Conservation (phyloP, 495 filamentous ascomycete species). For the Penicillium flavigenum region DNA sequence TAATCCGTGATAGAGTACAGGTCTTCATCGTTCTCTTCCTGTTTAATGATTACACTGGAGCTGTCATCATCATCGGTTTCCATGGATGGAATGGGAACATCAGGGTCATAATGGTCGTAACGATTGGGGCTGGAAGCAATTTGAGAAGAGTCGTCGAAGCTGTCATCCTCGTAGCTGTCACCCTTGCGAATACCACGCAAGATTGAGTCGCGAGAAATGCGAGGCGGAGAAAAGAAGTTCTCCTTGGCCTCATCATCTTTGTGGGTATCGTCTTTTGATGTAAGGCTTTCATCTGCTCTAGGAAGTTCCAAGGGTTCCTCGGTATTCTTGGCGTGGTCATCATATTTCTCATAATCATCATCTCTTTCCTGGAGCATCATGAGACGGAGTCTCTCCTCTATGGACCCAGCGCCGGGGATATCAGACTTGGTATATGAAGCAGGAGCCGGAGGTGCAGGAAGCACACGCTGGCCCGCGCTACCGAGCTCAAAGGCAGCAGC, state of each 20-base stretch:
- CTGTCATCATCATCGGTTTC: constrained; percentile 54
- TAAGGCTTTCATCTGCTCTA: background rate
- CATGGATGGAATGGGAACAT: constrained; percentile 77
- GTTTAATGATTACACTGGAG: constrained; percentile 66
- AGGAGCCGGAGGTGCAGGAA: constrained; percentile 64
- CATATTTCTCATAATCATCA: constrained; percentile 51
- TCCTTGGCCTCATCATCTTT: constrained; percentile 9
- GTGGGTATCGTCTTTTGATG: background rate
- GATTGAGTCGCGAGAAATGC: constrained; percentile 91
- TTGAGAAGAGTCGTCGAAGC: constrained; percentile 58
- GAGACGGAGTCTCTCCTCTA: constrained; percentile 77
- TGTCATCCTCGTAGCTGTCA: constrained; percentile 57
- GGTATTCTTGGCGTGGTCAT: constrained; percentile 3
- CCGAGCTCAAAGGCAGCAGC: constrained; percentile 65
- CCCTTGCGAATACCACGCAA: constrained; percentile 80
- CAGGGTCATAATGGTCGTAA: constrained; percentile 68
- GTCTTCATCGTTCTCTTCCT: constrained; percentile 61
- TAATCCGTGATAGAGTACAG: constrained; percentile 67
- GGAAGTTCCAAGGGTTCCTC: constrained; percentile 7
- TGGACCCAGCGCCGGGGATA: constrained; percentile 67
- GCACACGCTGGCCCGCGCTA: constrained; percentile 55
- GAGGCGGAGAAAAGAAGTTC: constrained; percentile 53
- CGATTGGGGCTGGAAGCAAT: constrained; percentile 52
- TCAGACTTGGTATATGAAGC: constrained; percentile 68
- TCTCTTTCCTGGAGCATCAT: constrained; percentile 73